Evolutionary conservation across 257 asterid genomes (phyloP), one percentile per base, ranked within the genome.

Genomic region (Primulina huaijiensis): DNA sequence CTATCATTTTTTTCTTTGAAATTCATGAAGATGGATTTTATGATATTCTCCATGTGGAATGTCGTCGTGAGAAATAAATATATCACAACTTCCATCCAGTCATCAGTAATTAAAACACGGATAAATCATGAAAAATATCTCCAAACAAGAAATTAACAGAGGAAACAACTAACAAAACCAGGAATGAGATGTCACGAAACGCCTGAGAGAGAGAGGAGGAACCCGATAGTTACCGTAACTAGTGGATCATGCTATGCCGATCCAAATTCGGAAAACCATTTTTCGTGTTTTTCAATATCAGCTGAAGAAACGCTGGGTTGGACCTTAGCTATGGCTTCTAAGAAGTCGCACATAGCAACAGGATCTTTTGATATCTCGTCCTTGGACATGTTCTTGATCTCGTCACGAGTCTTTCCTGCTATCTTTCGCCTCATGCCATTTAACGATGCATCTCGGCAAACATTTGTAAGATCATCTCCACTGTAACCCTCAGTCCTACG

Each of bases 271-370:
- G 91, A 77, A 72, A 84, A 82, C 99, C 99, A 94, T 80, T 94
- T 94, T 82, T 90, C 99, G 53, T 94, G 97, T 73, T 80, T 86
- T 67, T 94, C 99, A 25, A 89, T 94, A 76, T 94, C 99, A 25
- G 93, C 82, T 0, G 99, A 89, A 7, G 96, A 94, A 74, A 94
- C 99, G 74, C 99, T 94, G 0, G 96, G 96, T 74, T 89, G 97
- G 68, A 94, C 99, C 77, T 93, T 93, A 46, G 85, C 77, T 5
- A 93, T 76, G 74, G 99, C 97, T 82, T 91, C 97, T 37, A 82
- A 14, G n/a, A 92, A 92, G 76, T 92, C 98, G 20, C 97, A 94
- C 97, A 90, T 94, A 2, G 96, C 96, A 3, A 91, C 83, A 0
- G 99, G 99, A 70, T 93, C 97, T 0, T 89, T 91, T 11, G 97